Evolutionary conservation across 2,329 filamentous ascomycete genomes (phyloP).

Genomic region (Fusarium heterosporum): DNA sequence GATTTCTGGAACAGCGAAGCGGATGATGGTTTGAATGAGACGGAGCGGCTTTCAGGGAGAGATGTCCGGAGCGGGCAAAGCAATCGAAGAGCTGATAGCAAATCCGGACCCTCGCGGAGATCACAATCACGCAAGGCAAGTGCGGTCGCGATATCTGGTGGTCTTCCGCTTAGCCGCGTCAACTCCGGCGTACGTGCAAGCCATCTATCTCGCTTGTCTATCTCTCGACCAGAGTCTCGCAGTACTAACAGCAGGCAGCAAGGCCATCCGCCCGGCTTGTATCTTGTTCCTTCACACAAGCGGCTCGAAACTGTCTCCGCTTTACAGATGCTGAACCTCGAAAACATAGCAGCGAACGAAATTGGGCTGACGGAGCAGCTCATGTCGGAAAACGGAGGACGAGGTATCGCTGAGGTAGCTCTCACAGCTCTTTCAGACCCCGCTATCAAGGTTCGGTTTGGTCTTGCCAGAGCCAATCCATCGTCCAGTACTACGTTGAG

Average conservation of each 20-base stretch:
- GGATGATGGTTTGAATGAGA: slow-evolving; percentile 66
- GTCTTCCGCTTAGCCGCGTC: slow-evolving; percentile 59
- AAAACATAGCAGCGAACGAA: slow-evolving; percentile 89
- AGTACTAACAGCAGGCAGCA: slow-evolving; percentile 53
- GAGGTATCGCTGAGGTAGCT: slow-evolving; percentile 87
- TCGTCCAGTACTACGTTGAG: slow-evolving; percentile 48
- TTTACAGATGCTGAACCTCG: slow-evolving; percentile 89
- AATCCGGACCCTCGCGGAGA: slow-evolving; percentile 60
- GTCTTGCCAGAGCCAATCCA: slow-evolving; percentile 56
- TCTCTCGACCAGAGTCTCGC: slow-evolving; percentile 48
- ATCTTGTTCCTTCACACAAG: slow-evolving; percentile 65
- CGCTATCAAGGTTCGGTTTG: slow-evolving; percentile 66
- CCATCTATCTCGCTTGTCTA: slow-evolving; percentile 49
- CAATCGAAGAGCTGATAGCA: slow-evolving; percentile 65
- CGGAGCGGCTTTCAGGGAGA: slow-evolving; percentile 61
- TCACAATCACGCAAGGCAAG: slow-evolving; percentile 70
- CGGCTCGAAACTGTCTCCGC: slow-evolving; percentile 74
- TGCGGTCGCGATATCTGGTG: slow-evolving; percentile 50
- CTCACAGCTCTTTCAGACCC: slow-evolving; percentile 74
- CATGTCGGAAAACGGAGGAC: slow-evolving; percentile 90
- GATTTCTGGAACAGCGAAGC: slow-evolving; percentile 82
- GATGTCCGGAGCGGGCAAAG: slow-evolving; percentile 64
- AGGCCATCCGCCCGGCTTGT: slow-evolving; percentile 60
- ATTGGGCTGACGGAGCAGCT: slow-evolving; percentile 89
- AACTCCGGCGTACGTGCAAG: slow-evolving; percentile 59